A percentile compares a stretch with the other conserved stretches of the same genome.
Evolutionary conservation across 768 basidiomycete genomes (phyloP).

Genomic region (Mycena albidolilacea): DNA sequence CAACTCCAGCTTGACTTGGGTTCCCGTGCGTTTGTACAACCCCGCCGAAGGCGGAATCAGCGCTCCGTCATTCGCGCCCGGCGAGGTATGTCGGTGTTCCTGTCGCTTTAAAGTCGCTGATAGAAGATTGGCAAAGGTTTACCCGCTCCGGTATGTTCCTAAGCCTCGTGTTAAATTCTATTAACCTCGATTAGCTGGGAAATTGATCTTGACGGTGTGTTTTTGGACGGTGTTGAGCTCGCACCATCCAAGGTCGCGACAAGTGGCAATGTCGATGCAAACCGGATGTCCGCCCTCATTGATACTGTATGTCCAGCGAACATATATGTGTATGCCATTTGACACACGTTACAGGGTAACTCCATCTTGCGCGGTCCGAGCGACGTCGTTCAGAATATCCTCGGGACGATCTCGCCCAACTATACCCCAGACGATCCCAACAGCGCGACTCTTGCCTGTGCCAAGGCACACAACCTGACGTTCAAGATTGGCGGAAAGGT

Average conservation of each 20-base stretch:
- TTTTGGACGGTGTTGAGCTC: slow-evolving; percentile 70
- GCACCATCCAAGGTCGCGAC: slow-evolving; percentile 66
- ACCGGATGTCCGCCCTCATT: slow-evolving; percentile 69
- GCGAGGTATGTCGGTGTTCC: slow-evolving; percentile 60
- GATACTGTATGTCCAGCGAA: slow-evolving; percentile 66
- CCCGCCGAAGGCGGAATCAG: slow-evolving; percentile 68
- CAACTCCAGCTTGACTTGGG: slow-evolving; percentile 76
- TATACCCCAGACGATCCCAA: slow-evolving; percentile 46
- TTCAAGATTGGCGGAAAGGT: slow-evolving; percentile 77
- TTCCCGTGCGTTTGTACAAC: slow-evolving; percentile 72
- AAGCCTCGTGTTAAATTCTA: not conserved
- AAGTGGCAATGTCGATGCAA: slow-evolving; percentile 48
- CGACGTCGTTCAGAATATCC: slow-evolving; percentile 72
- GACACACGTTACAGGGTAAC: slow-evolving; percentile 65
- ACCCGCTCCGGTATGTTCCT: slow-evolving; percentile 52
- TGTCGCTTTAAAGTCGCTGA: not conserved
- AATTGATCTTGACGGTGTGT: slow-evolving; percentile 76
- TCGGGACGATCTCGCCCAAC: slow-evolving; percentile 53
- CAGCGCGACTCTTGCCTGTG: slow-evolving; percentile 62
- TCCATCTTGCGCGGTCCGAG: slow-evolving; percentile 79
- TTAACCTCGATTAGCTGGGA: slow-evolving; percentile 67
- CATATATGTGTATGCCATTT: not conserved
- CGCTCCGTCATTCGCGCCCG: slow-evolving; percentile 68
- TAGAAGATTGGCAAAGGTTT: slow-evolving; percentile 41
- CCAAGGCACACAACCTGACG: slow-evolving; percentile 66